Evolutionary conservation across 2,329 filamentous ascomycete species (phyloP), one percentile per base, ranked within the genome.

Genomic region (Neospermospora avenae): DNA sequence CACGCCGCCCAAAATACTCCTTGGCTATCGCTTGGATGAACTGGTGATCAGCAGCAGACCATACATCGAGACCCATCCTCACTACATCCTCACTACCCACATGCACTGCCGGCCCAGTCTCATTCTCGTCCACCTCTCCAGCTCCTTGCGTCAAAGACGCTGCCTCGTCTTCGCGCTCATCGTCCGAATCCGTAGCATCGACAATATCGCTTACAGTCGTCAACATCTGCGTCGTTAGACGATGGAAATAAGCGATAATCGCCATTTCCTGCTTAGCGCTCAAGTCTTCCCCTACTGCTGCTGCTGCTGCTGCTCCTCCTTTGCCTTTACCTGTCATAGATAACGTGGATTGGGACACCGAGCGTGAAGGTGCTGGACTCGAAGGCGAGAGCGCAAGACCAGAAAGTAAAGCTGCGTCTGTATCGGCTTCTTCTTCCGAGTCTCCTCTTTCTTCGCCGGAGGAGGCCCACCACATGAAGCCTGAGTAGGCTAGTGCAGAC

Each of bases 391-490:
- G 72, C 3, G 73, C 71, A 3, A 86, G 68, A 55, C 84, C 83
- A 0, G 80, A 80, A 4, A 87, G 77, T 3, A 88, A 78, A 2
- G 79, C 74, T 7, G 79, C 77, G 68, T 88, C 85, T 48, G 78
- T 48, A 77, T 79, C 52, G 75, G 85, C 83, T 65, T 87, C 84
- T 20, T 82, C 79, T 63, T 86, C 82, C 55, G 84, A 82, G 53
- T 83, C 79, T 18, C 82, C 79, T 7, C 82, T 77, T 73, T 88
- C 84, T 74, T 95, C 90, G 60, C 90, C 90, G 0, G 90, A 89
- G 16, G 87, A 91, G 2, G 90, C 90, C 90, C 91, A 95, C 90
- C 90, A 95, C 83, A 93, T 91, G 77, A 93, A 93, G 24, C 88
- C 87, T 57, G 84, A 85, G 74, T 93, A 95, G 4, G 90, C 90